A percentile compares a stretch with the other conserved stretches of the same genome.
These are phyloP conservation scores for Dissophora globulifera DNA, from an alignment of 192 early-diverging fungal genomes.

Conservation along the genomic window DNA sequence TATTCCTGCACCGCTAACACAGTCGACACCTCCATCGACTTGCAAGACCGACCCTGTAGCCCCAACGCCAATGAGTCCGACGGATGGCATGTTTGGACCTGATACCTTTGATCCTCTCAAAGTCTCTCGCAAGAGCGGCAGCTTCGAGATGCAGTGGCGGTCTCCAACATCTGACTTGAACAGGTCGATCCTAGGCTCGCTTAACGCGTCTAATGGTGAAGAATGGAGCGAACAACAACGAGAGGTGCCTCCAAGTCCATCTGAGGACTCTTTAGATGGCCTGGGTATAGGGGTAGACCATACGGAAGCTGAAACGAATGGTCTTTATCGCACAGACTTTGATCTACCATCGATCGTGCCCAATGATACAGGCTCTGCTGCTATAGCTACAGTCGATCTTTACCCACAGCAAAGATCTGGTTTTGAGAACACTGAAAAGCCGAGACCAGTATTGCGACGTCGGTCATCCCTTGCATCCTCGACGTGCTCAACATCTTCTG, in stretches of 20 bases:
- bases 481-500: conserved; percentile 1
- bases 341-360: no score
- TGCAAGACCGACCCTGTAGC: conserved; percentile 14
- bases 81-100: conserved; percentile 18
- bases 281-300: no score
- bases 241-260: no score
- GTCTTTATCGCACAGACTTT: no score
- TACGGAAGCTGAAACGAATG: no score
- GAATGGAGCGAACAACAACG: no score
- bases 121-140: neutral
- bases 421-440: neutral
- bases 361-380: no score
- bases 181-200: conserved; percentile 1
- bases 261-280: no score
- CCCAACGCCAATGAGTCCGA: conserved; percentile 19
- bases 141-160: neutral
- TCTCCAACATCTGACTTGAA: neutral
- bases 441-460: neutral
- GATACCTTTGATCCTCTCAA: conserved; percentile 33
- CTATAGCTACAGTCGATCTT: no score
- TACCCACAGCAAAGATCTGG: no score
- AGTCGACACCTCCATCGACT: conserved; percentile 11
- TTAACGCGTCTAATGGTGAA: neutral
- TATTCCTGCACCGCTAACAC: conserved; percentile 16
- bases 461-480: neutral